These are phyloP conservation scores for Amaranthus tricolor DNA, from an alignment of 179 eudicot species.

Conservation along the genomic window DNA sequence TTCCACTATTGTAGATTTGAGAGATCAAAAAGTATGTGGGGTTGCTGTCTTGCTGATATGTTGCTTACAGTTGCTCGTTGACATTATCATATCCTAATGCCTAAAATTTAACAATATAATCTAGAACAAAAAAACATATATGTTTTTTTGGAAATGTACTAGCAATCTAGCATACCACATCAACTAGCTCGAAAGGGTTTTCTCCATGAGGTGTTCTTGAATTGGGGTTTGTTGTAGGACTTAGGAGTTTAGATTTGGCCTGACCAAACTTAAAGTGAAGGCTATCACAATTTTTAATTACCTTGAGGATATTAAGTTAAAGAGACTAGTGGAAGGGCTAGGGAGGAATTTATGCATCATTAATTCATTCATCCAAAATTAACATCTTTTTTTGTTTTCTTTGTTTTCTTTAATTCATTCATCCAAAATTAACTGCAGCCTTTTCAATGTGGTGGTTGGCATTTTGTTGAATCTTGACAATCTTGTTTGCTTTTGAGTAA, in stretches of 20 bases:
- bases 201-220: neutral
- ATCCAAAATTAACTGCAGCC: neutral
- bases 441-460: constrained; percentile 1
- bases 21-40: neutral
- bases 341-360: neutral
- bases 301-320: neutral
- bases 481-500: constrained; percentile 21
- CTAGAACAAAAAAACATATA: too few species aligned
- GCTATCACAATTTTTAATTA: neutral
- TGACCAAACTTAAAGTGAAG: neutral
- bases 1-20: neutral
- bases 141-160: too few species aligned
- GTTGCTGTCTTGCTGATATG: neutral
- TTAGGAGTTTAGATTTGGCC: neutral
- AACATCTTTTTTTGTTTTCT: too few species aligned
- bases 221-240: neutral
- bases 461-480: constrained; percentile 6
- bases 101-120: neutral
- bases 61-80: neutral
- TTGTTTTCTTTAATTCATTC: too few species aligned
- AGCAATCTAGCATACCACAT: too few species aligned
- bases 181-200: neutral
- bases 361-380: neutral
- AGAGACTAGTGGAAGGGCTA: neutral
- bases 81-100: neutral